Base-by-base conservation (phyloP, 768 basidiomycete species). In the Fomitopsis serialis region DNA sequence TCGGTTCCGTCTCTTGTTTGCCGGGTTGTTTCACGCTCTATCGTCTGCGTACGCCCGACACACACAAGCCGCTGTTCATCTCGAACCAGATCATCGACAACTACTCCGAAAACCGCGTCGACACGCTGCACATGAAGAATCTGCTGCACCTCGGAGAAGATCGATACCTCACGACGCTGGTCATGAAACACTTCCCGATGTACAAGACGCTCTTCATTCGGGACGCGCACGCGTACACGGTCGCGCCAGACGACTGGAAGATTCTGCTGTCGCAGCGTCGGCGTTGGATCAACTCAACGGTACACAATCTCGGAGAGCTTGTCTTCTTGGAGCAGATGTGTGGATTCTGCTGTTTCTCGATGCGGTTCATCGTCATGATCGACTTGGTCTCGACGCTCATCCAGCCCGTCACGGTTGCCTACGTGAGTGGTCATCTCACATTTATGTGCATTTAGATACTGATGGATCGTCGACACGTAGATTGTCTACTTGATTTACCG, bases 11-110 rank as follows among this genome's bases (percentile, higher is more conserved):
- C 57, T 98, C 95, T 40, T 99, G 97, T 81, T 77, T 98, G 55
- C 96, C 97, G 21, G 96, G 97, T 74, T 98, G 96, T 80, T 99
- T 98, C 78, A 94, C 95, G 0, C 85, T 99, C 58, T 98, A 95
- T 75, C 91, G 95, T 46, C 78, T 99, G 23, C 85, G 95, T 37
- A 94, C 94, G 0, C 83, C 94, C 34, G 96, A 99, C 70, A 93
- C 89, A 25, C 91, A 95, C 72, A 95, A 97, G 70, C 97, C 97
- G 0, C 74, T 99, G 19, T 79, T 99, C 64, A 86, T 98, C 64
- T 87, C 92, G 29, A 95, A 94, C 63, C 84, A 87, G 58, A 79
- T 99, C 64, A 83, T 98, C 55, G 77, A 85, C 45, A 95, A 96
- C 67, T 98, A 98, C 66, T 89, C 92, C 7, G 94, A 97, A 68